Conservation (phyloP, 2,329 filamentous ascomycete genomes). For the Fusarium sublunatum region DNA sequence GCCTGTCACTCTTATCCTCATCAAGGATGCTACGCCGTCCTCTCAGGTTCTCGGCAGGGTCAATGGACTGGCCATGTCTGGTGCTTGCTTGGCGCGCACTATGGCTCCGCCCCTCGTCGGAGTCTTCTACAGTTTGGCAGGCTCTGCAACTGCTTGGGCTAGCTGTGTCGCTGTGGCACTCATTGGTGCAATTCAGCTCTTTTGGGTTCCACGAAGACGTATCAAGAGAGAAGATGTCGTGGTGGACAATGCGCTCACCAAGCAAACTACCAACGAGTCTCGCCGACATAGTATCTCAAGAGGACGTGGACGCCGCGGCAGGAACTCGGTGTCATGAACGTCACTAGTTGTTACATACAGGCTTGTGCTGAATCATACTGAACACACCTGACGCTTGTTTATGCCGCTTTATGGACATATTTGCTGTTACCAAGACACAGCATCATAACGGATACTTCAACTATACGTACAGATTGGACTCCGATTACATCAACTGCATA, state of each 20-base stretch:
- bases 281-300: background rate
- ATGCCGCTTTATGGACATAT: background rate
- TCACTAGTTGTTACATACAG: background rate
- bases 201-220: slow-evolving; percentile 36
- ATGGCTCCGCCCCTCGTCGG: slow-evolving; percentile 76
- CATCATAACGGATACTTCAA: background rate
- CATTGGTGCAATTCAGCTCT: slow-evolving; percentile 34
- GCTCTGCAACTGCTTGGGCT: slow-evolving; percentile 56
- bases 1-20: slow-evolving; percentile 74
- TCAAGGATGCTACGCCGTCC: slow-evolving; percentile 77
- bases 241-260: slow-evolving; percentile 36
- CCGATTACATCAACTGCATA: background rate
- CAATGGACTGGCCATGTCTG: slow-evolving; percentile 77
- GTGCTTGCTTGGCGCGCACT: slow-evolving; percentile 77
- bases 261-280: slow-evolving; percentile 30
- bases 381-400: background rate
- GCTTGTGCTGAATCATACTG: background rate
- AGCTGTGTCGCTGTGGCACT: slow-evolving; percentile 50
- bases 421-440: background rate
- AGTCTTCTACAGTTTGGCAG: slow-evolving; percentile 72
- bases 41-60: slow-evolving; percentile 73
- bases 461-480: background rate
- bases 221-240: slow-evolving; percentile 22
- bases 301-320: slow-evolving; percentile 18
- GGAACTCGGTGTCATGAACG: slow-evolving; percentile 20